Conservation (phyloP, 768 basidiomycete species). For the Naematelia encephala region DNA sequence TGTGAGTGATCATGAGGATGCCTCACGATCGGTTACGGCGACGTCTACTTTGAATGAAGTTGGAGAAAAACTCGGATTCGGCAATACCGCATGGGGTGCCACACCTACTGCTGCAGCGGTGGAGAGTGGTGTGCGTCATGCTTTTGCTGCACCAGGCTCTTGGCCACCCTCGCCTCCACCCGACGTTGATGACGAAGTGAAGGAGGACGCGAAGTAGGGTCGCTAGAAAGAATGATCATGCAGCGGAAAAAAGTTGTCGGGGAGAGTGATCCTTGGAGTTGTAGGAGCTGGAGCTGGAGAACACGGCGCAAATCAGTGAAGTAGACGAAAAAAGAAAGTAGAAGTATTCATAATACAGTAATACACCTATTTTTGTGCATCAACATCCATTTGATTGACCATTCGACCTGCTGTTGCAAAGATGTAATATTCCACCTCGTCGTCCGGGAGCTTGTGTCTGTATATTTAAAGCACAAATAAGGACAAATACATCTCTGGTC, state of each 20-base stretch:
- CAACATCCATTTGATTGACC: background rate
- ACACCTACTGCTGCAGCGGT: background rate
- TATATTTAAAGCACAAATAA: no score
- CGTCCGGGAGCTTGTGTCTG: no score
- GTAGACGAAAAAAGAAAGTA: background rate
- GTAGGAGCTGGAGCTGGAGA: no score
- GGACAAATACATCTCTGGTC: background rate
- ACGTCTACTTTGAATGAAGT: slow-evolving; percentile 4
- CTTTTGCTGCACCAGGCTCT: background rate
- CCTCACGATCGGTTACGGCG: background rate
- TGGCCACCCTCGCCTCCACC: background rate
- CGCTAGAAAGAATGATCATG: background rate
- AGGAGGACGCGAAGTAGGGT: background rate
- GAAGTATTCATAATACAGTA: background rate
- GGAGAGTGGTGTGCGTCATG: background rate
- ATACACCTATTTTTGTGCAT: background rate
- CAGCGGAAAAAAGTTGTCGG: no score
- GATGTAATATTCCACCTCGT: no score
- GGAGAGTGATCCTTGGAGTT: no score
- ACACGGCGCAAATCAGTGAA: no score
- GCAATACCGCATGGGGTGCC: slow-evolving; percentile 32
- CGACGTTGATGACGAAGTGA: background rate
- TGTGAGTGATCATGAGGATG: slow-evolving; percentile 11
- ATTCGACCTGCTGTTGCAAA: background rate
- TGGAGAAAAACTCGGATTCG: slow-evolving; percentile 22